These are phyloP conservation scores for Ustanciosporium gigantosporum DNA, from an alignment of 1,284 basidiomycete species.

Conservation along the genomic window DNA sequence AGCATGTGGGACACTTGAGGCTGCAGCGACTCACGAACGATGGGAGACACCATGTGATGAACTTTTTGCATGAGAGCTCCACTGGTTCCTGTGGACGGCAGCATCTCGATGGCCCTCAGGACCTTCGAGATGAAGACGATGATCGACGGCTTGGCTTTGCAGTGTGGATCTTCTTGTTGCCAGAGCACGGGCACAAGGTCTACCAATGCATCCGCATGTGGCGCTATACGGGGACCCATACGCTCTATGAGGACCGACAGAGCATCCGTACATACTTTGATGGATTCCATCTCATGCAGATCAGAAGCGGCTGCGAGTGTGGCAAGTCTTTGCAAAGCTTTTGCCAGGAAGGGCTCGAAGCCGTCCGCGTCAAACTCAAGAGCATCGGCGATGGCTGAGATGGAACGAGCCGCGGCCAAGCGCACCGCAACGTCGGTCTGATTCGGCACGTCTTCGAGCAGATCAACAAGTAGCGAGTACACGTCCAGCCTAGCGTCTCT, in stretches of 20 bases:
- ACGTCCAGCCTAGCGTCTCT: slow-evolving; percentile 29
- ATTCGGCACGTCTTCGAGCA: slow-evolving; percentile 37
- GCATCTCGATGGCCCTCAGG: slow-evolving; percentile 46
- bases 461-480: slow-evolving; percentile 48
- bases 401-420: slow-evolving; percentile 49
- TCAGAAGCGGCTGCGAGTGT: slow-evolving; percentile 43
- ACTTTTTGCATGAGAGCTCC: slow-evolving; percentile 36
- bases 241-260: slow-evolving; percentile 57
- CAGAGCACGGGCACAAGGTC: slow-evolving; percentile 54
- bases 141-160: slow-evolving; percentile 50
- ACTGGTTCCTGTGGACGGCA: slow-evolving; percentile 20
- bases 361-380: slow-evolving; percentile 55
- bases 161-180: slow-evolving; percentile 52
- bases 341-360: slow-evolving; percentile 49
- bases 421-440: slow-evolving; percentile 55
- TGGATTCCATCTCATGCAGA: slow-evolving; percentile 52
- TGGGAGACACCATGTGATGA: slow-evolving; percentile 48
- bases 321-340: slow-evolving; percentile 44
- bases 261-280: slow-evolving; percentile 53
- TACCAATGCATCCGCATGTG: slow-evolving; percentile 43
- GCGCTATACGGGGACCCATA: slow-evolving; percentile 48
- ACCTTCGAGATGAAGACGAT: slow-evolving; percentile 56
- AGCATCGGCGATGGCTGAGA: slow-evolving; percentile 53
- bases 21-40: slow-evolving; percentile 48
- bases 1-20: slow-evolving; percentile 42